phyloP scores from a whole-genome alignment of 441 rosid genomes.

The Sinapis alba region DNA sequence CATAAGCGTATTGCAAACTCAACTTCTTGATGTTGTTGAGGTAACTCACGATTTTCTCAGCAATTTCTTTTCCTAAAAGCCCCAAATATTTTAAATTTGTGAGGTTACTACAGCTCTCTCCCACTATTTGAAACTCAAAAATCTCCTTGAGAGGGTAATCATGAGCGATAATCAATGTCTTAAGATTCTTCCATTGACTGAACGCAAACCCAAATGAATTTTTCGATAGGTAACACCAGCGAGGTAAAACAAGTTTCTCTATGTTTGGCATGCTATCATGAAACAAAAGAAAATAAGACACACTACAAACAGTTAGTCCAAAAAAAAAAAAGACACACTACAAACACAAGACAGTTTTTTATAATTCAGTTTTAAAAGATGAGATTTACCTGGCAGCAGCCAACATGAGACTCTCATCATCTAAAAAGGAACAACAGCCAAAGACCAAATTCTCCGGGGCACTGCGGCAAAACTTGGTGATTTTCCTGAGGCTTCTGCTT shows the following conservation, averaged over 20 bases:
- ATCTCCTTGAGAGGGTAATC: not conserved
- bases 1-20: slow-evolving; percentile 9
- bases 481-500: not conserved
- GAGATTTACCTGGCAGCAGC: slow-evolving; percentile 26
- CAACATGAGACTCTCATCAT: not conserved
- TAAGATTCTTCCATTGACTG: slow-evolving; percentile 27
- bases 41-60: not conserved
- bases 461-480: slow-evolving; percentile 13
- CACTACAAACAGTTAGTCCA: too few relatives aligned
- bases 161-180: slow-evolving; percentile 6
- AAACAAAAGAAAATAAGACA: not conserved
- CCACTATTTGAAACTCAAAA: not conserved
- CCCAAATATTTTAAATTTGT: slow-evolving; percentile 9
- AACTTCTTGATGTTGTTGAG: slow-evolving; percentile 16
- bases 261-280: slow-evolving; percentile 14
- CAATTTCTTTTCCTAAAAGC: not conserved
- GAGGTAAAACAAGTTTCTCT: slow-evolving; percentile 23
- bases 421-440: not conserved
- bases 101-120: slow-evolving; percentile 23
- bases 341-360: not conserved
- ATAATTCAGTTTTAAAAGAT: not conserved
- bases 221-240: not conserved
- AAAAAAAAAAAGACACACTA: too few relatives aligned
- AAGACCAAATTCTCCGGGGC: slow-evolving; percentile 20
- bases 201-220: not conserved